phyloP scores from a whole-genome alignment of 2,329 filamentous ascomycete genomes.

The Aspergillus pseudotamarii region DNA sequence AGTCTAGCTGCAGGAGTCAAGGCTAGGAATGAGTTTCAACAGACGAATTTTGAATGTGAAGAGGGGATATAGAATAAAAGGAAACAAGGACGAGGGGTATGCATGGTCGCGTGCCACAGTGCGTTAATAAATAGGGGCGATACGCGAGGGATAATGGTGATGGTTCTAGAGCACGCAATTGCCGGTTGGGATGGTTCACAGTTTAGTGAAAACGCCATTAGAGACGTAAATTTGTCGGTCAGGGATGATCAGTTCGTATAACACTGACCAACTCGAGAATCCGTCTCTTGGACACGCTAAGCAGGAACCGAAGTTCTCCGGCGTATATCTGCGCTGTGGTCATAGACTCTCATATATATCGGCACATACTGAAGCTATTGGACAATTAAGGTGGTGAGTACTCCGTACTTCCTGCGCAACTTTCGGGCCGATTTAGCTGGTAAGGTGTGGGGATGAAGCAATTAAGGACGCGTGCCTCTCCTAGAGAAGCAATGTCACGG shows the following conservation, averaged over 20 bases:
- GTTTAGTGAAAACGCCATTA: background rate
- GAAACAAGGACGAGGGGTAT: background rate
- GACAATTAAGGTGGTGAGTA: background rate
- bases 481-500: background rate
- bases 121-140: slow-evolving; percentile 7
- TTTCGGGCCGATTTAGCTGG: background rate
- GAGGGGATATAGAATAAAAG: background rate
- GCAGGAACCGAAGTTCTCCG: background rate
- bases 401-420: background rate
- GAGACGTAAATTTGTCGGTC: slow-evolving; percentile 3
- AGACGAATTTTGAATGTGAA: background rate
- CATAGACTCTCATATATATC: background rate
- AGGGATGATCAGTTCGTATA: background rate
- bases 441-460: background rate
- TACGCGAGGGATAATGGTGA: slow-evolving; percentile 9
- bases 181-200: slow-evolving; percentile 21
- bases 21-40: background rate
- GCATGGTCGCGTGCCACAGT: background rate
- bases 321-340: background rate
- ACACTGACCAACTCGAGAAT: background rate
- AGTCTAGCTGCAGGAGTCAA: background rate
- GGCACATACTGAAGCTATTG: background rate
- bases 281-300: background rate
- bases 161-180: slow-evolving; percentile 25
- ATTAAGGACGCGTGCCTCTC: background rate